phyloP scores from a whole-genome alignment of 1,139 yeast genomes.

The Scheffersomyces cryptocercus region DNA sequence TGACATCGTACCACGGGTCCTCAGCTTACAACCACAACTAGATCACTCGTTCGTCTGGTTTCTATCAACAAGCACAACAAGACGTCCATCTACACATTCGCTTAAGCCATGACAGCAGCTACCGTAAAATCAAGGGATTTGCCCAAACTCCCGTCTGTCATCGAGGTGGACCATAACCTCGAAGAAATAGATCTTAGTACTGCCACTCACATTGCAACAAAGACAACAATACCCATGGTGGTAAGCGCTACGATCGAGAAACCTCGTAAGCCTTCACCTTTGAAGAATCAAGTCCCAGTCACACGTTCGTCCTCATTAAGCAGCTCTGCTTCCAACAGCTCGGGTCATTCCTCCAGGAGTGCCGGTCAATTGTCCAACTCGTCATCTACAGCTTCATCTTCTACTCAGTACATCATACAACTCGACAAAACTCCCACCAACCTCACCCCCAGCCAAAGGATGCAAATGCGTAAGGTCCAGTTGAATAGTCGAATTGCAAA shows the following conservation, averaged over 20 bases:
- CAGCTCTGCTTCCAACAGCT: constrained; percentile 9
- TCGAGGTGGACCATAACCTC: not conserved
- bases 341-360: no score
- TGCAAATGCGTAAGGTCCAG: constrained; percentile 34
- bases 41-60: no score
- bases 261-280: constrained; percentile 18
- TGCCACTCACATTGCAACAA: not conserved
- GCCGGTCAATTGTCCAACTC: not conserved
- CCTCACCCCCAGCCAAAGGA: constrained; percentile 42
- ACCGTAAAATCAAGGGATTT: not conserved
- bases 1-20: no score
- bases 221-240: no score
- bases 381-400: constrained; percentile 5
- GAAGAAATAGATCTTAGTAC: not conserved
- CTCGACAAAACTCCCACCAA: constrained; percentile 28
- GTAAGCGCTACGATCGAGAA: not conserved
- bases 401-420: constrained; percentile 21
- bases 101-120: no score
- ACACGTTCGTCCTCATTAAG: constrained; percentile 21
- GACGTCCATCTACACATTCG: no score
- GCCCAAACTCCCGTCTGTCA: not conserved
- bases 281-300: constrained; percentile 16
- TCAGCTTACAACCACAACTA: no score
- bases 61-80: no score
- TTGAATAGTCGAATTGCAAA: constrained; percentile 23